Percentiles rank a stretch among this genome's conserved stretches.
Evolutionary conservation across 2,329 filamentous ascomycete genomes (phyloP).

Genomic region (Fusarium sulawesiense): DNA sequence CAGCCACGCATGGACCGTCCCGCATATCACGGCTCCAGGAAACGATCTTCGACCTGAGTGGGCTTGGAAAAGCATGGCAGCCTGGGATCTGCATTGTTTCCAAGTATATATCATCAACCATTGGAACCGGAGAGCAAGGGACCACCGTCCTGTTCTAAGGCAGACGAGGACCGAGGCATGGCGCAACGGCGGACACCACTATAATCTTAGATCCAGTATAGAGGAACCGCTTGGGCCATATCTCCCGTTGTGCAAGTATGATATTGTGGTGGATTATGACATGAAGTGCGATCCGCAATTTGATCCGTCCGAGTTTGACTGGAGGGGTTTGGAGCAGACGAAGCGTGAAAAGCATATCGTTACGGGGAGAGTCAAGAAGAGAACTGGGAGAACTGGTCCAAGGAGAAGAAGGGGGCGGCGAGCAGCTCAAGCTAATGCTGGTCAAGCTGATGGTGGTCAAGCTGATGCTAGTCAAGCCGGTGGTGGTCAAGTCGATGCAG

Average conservation of each 20-base stretch:
- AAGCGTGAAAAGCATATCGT: background rate
- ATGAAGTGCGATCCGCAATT: slow-evolving; percentile 7
- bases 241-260: slow-evolving; percentile 7
- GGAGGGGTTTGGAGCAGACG: background rate
- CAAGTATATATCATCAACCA: background rate
- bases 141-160: background rate
- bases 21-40: background rate
- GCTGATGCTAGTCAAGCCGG: too few relatives aligned
- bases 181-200: background rate
- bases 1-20: slow-evolving; percentile 22
- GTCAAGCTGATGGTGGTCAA: background rate
- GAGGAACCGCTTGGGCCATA: background rate
- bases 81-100: slow-evolving; percentile 22
- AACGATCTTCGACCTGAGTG: background rate
- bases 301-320: slow-evolving; percentile 19
- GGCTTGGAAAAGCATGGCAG: slow-evolving; percentile 23
- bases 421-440: background rate
- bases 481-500: background rate
- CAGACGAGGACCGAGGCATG: background rate
- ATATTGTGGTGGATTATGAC: rapidly evolving
- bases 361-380: background rate
- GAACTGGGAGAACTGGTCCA: background rate
- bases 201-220: background rate
- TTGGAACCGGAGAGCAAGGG: rapidly evolving
- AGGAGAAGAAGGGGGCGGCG: background rate